Conservation (phyloP, 2,329 filamentous ascomycete species). For the Aspergillus ustus region DNA sequence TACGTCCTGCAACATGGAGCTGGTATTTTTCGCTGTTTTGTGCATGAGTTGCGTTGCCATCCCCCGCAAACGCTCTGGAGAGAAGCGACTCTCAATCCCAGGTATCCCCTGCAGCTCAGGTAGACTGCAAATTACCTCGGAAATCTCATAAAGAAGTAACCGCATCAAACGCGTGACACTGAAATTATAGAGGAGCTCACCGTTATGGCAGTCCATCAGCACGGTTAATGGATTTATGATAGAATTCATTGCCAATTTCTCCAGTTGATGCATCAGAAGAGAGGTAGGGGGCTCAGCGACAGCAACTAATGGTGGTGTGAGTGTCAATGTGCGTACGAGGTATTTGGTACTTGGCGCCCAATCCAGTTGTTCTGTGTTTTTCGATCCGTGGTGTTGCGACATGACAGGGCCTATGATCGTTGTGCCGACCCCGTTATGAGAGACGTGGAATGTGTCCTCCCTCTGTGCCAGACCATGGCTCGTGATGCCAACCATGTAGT, state of each 20-base stretch:
- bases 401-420: conserved; percentile 60
- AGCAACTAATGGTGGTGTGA: conserved; percentile 66
- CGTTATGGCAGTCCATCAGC: conserved; percentile 76
- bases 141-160: conserved; percentile 74
- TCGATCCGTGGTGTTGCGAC: conserved; percentile 21
- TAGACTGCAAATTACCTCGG: conserved; percentile 70
- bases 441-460: conserved; percentile 55
- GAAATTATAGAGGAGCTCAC: conserved; percentile 70
- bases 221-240: conserved; percentile 83
- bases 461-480: conserved; percentile 60
- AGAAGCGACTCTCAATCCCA: conserved; percentile 63
- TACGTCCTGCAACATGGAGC: conserved; percentile 71
- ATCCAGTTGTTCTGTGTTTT: conserved; percentile 32
- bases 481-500: conserved; percentile 74
- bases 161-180: conserved; percentile 69
- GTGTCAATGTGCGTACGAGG: conserved; percentile 67
- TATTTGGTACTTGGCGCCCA: conserved; percentile 57
- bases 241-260: conserved; percentile 74
- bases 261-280: conserved; percentile 75
- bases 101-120: conserved; percentile 72
- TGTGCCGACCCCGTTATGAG: conserved; percentile 64
- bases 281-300: conserved; percentile 62
- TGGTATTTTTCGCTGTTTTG: conserved; percentile 62
- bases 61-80: conserved; percentile 64
- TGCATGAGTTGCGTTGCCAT: conserved; percentile 60